phyloP scores from a whole-genome alignment of 2,329 filamentous ascomycete genomes.

The Colletotrichum orchidophilum region DNA sequence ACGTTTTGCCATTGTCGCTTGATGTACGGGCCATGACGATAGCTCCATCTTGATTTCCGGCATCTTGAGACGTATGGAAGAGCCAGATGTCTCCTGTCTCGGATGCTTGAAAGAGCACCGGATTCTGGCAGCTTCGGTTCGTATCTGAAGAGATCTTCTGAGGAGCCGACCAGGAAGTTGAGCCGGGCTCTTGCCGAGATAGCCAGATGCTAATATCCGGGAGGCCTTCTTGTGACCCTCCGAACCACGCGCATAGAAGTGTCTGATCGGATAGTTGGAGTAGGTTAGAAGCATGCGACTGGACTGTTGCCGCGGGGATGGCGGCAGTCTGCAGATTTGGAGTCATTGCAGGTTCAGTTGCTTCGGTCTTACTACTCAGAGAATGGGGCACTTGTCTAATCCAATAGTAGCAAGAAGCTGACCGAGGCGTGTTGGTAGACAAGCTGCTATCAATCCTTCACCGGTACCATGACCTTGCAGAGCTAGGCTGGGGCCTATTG shows the following conservation, averaged over 20 bases:
- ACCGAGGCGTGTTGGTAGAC: neutral
- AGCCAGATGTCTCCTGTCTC: constrained; percentile 48
- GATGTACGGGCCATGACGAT: constrained; percentile 49
- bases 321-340: constrained; percentile 27
- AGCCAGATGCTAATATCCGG: constrained; percentile 55
- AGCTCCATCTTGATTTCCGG: constrained; percentile 54
- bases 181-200: constrained; percentile 45
- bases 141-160: constrained; percentile 49
- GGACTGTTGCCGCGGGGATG: constrained; percentile 50
- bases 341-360: neutral
- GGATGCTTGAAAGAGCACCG: constrained; percentile 50
- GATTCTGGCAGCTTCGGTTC: constrained; percentile 55
- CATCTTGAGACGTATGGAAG: constrained; percentile 55
- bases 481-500: neutral
- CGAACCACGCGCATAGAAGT: constrained; percentile 55
- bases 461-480: neutral
- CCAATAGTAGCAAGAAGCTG: neutral
- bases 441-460: neutral
- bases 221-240: constrained; percentile 54
- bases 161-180: constrained; percentile 44
- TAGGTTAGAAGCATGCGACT: constrained; percentile 56
- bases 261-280: constrained; percentile 50
- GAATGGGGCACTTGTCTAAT: neutral
- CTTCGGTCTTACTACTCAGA: neutral
- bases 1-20: constrained; percentile 45